Base-by-base conservation (phyloP, 1,139 yeast species). In the Debaryomyces sp. region DNA sequence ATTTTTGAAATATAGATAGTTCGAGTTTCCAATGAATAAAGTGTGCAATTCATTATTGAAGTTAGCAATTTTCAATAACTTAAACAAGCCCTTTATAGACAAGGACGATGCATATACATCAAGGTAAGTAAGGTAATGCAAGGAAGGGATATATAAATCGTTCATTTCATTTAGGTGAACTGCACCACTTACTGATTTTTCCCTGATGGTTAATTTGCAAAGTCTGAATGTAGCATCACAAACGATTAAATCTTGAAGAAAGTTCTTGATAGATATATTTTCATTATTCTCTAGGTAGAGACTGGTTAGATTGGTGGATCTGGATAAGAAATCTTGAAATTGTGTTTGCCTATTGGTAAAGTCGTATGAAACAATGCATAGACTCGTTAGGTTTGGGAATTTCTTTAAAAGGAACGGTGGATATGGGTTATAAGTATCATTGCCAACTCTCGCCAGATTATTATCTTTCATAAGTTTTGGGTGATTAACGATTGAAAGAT, bases 81-180 rank as follows among this genome's bases (percentile, higher is more conserved):
- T 72, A 13, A 59, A 34, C n/a, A 75, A 57, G 0, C 78, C 78
- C 24, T 58, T 61, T 22, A 59, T 56, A 1, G 77, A 62, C n/a
- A 75, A 52, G 2, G 71, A 66, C 13, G 67, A 62, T 3, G 71
- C 66, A 51, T 70, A 70, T 8, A 75, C 43, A 51, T 75, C 80
- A 26, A 75, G 60, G n/a, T 55, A 52, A 4, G 47, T 37, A 13
- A 75, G 53, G 2, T 50, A 23, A 12, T 52, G 48, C 10, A 75
- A 53, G 44, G 68, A 71, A 0, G 54, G 57, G 21, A 74, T 59
- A 42, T 68, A 71, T 8, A 51, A 45, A 0, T 51, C 38, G 4
- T 52, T 40, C 45, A 74, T 64, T 44, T 72, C 73, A 23, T 59
- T 62, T 52, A 69, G 56, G 40, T 64, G 58, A 12, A 57, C 52